Percentiles rank a stretch among this genome's conserved stretches.
Evolutionary conservation across 2,329 filamentous ascomycete species (phyloP).

Genomic region (Talaromyces sp.): DNA sequence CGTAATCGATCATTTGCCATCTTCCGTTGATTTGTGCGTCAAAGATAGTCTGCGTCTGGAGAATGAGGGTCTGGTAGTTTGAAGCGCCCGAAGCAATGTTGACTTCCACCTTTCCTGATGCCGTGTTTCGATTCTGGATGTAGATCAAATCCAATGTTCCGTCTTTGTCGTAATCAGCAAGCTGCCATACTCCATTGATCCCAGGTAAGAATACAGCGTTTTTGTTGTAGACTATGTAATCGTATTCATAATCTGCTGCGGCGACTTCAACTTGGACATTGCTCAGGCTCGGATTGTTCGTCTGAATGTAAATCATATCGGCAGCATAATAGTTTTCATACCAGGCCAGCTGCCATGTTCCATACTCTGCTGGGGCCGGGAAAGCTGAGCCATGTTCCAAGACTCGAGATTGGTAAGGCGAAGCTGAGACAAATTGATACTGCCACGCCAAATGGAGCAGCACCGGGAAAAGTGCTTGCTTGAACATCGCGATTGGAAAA

Average conservation of each 20-base stretch:
- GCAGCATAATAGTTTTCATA: neutral
- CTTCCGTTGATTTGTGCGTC: conserved; percentile 15
- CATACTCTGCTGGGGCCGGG: neutral
- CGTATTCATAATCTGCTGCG: neutral
- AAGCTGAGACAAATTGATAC: neutral
- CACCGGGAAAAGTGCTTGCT: neutral
- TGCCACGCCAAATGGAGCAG: neutral
- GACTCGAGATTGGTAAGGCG: neutral
- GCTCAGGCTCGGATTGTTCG: conserved; percentile 16
- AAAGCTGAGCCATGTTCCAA: neutral
- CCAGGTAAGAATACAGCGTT: conserved; percentile 48
- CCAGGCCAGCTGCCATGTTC: neutral
- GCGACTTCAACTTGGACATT: conserved; percentile 19
- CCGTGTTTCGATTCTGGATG: conserved; percentile 20
- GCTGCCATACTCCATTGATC: conserved; percentile 4
- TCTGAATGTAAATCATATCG: conserved; percentile 14
- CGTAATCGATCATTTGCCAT: conserved; percentile 20
- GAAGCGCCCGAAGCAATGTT: conserved; percentile 18
- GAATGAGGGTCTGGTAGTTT: conserved; percentile 53
- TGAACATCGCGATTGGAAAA: neutral
- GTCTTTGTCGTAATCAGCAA: conserved; percentile 15
- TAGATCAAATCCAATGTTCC: conserved; percentile 17
- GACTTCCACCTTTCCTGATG: conserved; percentile 17
- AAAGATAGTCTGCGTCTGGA: conserved; percentile 62
- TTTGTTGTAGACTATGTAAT: conserved; percentile 8